These are phyloP conservation scores for Trypanosoma brucei DNA, from an alignment of 208 protist species.

Conservation along the genomic window DNA sequence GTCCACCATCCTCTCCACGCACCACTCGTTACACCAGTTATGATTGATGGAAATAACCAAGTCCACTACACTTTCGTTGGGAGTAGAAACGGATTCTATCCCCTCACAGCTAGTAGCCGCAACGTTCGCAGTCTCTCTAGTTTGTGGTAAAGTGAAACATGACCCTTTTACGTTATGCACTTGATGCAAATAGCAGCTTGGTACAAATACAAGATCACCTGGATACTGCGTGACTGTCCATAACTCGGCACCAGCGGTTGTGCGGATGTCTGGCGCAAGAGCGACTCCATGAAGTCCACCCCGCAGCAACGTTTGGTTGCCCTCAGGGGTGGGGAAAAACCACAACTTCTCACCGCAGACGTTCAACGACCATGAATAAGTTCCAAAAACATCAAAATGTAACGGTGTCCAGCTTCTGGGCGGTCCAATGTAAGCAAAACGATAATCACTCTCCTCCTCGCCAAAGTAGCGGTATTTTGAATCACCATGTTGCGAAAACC, in stretches of 20 bases:
- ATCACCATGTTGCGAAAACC: background rate
- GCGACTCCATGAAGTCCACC: conserved; percentile 28
- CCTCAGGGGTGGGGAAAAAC: conserved; percentile 59
- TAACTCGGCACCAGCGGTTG: conserved; percentile 43
- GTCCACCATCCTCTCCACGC: conserved; percentile 46
- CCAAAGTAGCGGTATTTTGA: conserved; percentile 39
- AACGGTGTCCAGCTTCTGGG: conserved; percentile 62
- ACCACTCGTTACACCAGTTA: conserved; percentile 85
- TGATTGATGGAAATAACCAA: conserved; percentile 81
- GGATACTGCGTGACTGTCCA: conserved; percentile 51
- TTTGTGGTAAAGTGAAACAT: conserved; percentile 19
- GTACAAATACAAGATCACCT: conserved; percentile 85
- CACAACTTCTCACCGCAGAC: conserved; percentile 79
- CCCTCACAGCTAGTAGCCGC: background rate
- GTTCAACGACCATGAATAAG: conserved; percentile 88
- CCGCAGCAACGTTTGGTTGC: conserved; percentile 42
- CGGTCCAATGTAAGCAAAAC: conserved; percentile 81
- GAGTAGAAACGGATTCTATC: background rate
- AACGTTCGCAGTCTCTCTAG: no score
- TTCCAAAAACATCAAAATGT: conserved; percentile 86
- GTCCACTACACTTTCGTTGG: conserved; percentile 4
- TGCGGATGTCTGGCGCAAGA: conserved; percentile 53
- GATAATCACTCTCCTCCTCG: conserved; percentile 60
- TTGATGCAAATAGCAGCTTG: conserved; percentile 66
- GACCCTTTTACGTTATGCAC: conserved; percentile 77